These are phyloP conservation scores for Fagopyrum tataricum DNA, from an alignment of 148 eudicot genomes.

Conservation along the genomic window DNA sequence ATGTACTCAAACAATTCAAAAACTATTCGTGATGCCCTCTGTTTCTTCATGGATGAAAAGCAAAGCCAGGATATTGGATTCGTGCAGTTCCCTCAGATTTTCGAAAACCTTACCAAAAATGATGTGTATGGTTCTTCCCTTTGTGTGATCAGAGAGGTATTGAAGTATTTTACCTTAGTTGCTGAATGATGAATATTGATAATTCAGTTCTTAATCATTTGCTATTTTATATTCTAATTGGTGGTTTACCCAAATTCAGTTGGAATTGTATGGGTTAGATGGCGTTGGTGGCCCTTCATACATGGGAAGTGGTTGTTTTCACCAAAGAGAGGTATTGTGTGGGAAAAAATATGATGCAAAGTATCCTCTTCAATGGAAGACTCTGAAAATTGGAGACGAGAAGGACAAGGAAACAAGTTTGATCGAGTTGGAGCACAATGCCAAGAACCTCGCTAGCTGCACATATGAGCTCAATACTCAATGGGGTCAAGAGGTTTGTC, in stretches of 20 bases:
- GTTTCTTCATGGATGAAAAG: slow-evolving; percentile 80
- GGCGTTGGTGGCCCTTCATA: slow-evolving; percentile 78
- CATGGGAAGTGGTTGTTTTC: slow-evolving; percentile 81
- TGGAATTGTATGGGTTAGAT: slow-evolving; percentile 64
- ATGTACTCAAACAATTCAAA: slow-evolving; percentile 67
- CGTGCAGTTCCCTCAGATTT: slow-evolving; percentile 71
- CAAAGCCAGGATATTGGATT: slow-evolving; percentile 59
- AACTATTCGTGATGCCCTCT: slow-evolving; percentile 57
- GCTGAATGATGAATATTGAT: neutral
- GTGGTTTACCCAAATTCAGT: slow-evolving; percentile 22
- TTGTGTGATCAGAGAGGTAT: neutral
- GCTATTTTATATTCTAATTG: neutral
- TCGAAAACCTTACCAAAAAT: slow-evolving; percentile 46
- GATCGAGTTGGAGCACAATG: slow-evolving; percentile 33
- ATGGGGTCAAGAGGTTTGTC: slow-evolving; percentile 41
- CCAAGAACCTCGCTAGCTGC: slow-evolving; percentile 45
- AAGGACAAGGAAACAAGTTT: neutral
- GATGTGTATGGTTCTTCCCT: slow-evolving; percentile 39
- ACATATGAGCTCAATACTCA: slow-evolving; percentile 51
- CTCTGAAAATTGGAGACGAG: slow-evolving; percentile 7
- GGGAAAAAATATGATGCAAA: slow-evolving; percentile 40
- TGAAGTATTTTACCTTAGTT: too few species aligned
- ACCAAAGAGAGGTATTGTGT: slow-evolving; percentile 55
- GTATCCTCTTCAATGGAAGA: slow-evolving; percentile 6
- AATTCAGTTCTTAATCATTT: neutral